Percentiles rank a stretch among this genome's conserved stretches.
phyloP scores from a whole-genome alignment of 345 rosid genomes.

The Eucalyptus lansdowneana region DNA sequence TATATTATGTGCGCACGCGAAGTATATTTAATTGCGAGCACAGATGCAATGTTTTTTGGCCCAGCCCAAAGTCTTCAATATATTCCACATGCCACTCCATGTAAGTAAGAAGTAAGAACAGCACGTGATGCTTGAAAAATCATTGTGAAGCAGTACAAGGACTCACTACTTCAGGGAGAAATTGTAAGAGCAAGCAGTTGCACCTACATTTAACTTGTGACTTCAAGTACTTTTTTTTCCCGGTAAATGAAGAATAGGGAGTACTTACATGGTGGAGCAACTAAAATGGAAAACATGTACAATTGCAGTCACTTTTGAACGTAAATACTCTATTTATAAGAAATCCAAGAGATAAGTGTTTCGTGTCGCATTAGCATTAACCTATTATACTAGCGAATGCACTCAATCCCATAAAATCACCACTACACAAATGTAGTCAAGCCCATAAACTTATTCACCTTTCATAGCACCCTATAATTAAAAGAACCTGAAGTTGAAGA shows the following conservation, averaged over 20 bases:
- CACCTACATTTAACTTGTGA: no score
- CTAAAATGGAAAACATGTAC: neutral
- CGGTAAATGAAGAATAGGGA: no score
- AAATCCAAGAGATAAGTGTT: neutral
- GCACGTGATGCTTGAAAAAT: no score
- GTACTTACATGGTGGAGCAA: no score
- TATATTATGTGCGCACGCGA: accelerated
- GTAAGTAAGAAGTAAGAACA: no score
- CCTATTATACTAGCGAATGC: neutral
- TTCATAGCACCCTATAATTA: neutral
- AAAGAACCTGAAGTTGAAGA: no score
- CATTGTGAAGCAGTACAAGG: no score
- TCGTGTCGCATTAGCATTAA: neutral
- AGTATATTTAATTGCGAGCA: neutral
- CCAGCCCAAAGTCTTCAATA: neutral
- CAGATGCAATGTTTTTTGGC: neutral
- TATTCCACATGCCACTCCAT: no score
- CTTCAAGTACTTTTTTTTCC: no score
- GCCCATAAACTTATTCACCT: neutral
- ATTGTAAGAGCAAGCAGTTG: no score
- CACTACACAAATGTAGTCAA: neutral
- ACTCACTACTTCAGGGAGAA: no score
- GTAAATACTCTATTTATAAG: neutral
- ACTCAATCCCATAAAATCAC: neutral
- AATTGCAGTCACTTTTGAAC: neutral